phyloP scores from a whole-genome alignment of 768 basidiomycete species.

The Lentinula detonsa region DNA sequence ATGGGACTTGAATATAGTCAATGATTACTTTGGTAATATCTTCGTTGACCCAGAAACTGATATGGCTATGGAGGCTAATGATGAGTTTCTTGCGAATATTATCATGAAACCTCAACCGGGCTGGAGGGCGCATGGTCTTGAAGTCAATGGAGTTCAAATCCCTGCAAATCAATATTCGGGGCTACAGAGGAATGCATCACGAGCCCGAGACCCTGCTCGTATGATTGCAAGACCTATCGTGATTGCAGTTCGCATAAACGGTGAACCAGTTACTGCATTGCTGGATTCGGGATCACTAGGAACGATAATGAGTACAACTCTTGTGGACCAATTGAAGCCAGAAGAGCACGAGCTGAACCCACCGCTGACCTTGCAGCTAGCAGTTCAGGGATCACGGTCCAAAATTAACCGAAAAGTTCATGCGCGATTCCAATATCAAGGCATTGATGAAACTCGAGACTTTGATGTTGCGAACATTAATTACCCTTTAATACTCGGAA shows the following conservation, averaged over 20 bases:
- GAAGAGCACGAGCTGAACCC: conserved; percentile 9
- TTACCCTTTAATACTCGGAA: conserved; percentile 33
- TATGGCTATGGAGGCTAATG: no score
- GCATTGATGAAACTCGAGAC: conserved; percentile 8
- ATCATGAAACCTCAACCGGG: no score
- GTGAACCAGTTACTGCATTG: neutral
- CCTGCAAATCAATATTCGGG: no score
- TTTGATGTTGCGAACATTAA: conserved; percentile 33
- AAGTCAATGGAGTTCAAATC: no score
- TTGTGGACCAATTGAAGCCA: conserved; percentile 19
- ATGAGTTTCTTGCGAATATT: no score
- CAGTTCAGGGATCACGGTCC: conserved; percentile 20
- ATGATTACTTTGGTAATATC: no score
- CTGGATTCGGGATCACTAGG: conserved; percentile 20
- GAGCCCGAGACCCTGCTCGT: no score
- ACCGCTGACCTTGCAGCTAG: conserved; percentile 20
- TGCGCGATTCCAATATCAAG: conserved; percentile 10
- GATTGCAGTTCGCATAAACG: neutral
- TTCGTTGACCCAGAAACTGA: no score
- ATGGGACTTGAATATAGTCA: no score
- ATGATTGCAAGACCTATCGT: neutral
- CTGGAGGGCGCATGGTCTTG: no score
- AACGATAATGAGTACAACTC: conserved; percentile 21
- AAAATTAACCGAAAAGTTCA: conserved; percentile 15
- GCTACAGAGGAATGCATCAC: no score